Percentiles rank a stretch among this genome's conserved stretches.
These are phyloP conservation scores for Escovopsis sp. DNA, from an alignment of 2,329 filamentous ascomycete species.

Conservation along the genomic window DNA sequence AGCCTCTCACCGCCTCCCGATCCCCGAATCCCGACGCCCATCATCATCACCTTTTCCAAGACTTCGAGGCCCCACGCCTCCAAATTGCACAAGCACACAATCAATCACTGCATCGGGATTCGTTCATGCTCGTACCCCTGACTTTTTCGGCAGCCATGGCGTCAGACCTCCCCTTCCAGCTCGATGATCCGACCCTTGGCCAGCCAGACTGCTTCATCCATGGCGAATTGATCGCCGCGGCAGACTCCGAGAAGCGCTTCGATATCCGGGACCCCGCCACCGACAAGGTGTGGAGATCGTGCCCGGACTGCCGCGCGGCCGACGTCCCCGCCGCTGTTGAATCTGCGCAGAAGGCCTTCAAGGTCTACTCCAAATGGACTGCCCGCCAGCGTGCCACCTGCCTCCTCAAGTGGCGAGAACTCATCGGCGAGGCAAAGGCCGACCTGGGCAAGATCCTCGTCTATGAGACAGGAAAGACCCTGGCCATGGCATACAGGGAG, in stretches of 20 bases:
- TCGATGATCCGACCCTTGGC: conserved; percentile 31
- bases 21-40: no score
- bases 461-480: conserved; percentile 41
- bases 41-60: no score
- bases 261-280: conserved; percentile 38
- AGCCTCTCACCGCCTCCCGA: no score
- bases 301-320: conserved; percentile 28
- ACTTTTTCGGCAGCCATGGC: neutral
- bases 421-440: conserved; percentile 19
- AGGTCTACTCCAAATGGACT: conserved; percentile 21
- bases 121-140: no score
- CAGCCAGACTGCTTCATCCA: conserved; percentile 34
- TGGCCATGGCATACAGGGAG: conserved; percentile 37
- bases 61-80: no score
- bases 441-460: conserved; percentile 25
- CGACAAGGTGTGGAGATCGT: conserved; percentile 32
- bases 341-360: conserved; percentile 21
- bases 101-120: no score
- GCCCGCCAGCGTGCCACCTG: conserved; percentile 20
- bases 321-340: conserved; percentile 24
- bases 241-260: conserved; percentile 32
- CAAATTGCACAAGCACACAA: no score
- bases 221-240: conserved; percentile 28
- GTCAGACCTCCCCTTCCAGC: conserved; percentile 21
- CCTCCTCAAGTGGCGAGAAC: conserved; percentile 21